Conservation (phyloP, 2,329 filamentous ascomycete genomes). For the Exophiala xenobiotica region DNA sequence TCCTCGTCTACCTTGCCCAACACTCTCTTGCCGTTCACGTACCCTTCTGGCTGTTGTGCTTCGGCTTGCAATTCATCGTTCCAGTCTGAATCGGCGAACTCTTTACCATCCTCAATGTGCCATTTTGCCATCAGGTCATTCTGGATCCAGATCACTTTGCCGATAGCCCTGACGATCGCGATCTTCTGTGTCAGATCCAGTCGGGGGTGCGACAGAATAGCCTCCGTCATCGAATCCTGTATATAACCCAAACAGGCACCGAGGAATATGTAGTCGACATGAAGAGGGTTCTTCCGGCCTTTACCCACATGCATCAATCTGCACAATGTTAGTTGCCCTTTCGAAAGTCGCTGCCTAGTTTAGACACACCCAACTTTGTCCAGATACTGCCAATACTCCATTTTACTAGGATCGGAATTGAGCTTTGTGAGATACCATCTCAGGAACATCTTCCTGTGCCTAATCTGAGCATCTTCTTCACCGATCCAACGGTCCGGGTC, state of each 20-base stretch:
- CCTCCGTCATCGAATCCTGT: slow-evolving; percentile 74
- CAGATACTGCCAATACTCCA: slow-evolving; percentile 80
- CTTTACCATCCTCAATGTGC: slow-evolving; percentile 69
- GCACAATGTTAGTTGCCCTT: neutral
- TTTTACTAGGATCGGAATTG: slow-evolving; percentile 70
- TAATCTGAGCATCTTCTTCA: slow-evolving; percentile 71
- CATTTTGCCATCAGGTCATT: slow-evolving; percentile 84
- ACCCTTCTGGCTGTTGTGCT: slow-evolving; percentile 62
- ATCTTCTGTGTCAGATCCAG: slow-evolving; percentile 68
- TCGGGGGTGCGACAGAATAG: slow-evolving; percentile 69
- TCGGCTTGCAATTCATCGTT: slow-evolving; percentile 36
- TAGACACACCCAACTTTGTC: slow-evolving; percentile 73
- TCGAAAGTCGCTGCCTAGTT: neutral
- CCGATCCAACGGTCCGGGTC: slow-evolving; percentile 62
- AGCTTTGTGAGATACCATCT: slow-evolving; percentile 73
- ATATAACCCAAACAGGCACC: slow-evolving; percentile 71
- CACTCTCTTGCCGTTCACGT: slow-evolving; percentile 62
- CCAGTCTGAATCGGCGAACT: slow-evolving; percentile 50
- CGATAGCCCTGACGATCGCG: slow-evolving; percentile 70
- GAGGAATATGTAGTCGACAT: slow-evolving; percentile 79
- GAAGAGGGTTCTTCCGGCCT: slow-evolving; percentile 65
- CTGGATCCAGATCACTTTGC: slow-evolving; percentile 84
- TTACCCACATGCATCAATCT: slow-evolving; percentile 80
- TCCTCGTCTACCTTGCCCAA: slow-evolving; percentile 35
- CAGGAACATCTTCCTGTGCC: slow-evolving; percentile 73